These are phyloP conservation scores for Sphaerobolus stellatus DNA, from an alignment of 1,284 basidiomycete species.

Conservation along the genomic window DNA sequence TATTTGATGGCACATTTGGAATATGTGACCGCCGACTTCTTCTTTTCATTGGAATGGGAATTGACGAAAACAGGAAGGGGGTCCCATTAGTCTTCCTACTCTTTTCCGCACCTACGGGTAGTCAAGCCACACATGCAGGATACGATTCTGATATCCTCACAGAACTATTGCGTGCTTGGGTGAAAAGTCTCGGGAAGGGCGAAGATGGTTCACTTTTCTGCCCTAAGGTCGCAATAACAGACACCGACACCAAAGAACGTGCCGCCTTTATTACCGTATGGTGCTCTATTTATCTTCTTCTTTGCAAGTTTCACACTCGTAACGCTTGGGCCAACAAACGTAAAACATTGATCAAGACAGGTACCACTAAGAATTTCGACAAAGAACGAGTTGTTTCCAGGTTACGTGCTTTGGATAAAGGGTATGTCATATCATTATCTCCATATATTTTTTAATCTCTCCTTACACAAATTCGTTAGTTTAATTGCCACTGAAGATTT, in stretches of 20 bases:
- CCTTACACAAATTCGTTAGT: background rate
- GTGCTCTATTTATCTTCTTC: constrained; percentile 30
- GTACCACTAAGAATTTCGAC: background rate
- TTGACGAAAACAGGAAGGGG: constrained; percentile 29
- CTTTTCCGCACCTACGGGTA: constrained; percentile 37
- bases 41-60: constrained; percentile 36
- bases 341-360: constrained; percentile 9
- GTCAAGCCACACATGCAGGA: constrained; percentile 30
- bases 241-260: constrained; percentile 37
- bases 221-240: constrained; percentile 33
- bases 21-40: constrained; percentile 32
- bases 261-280: constrained; percentile 31
- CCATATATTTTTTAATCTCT: background rate
- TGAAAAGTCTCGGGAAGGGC: constrained; percentile 12
- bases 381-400: constrained; percentile 3
- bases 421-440: background rate
- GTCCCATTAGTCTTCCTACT: constrained; percentile 36
- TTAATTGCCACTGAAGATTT: constrained; percentile 3
- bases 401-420: background rate
- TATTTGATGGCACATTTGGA: constrained; percentile 41
- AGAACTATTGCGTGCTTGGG: constrained; percentile 29
- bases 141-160: constrained; percentile 34
- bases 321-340: constrained; percentile 38
- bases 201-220: constrained; percentile 21
- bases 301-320: constrained; percentile 38